Base-by-base conservation (phyloP, 305 asterid species). In the Petunia hybrid region DNA sequence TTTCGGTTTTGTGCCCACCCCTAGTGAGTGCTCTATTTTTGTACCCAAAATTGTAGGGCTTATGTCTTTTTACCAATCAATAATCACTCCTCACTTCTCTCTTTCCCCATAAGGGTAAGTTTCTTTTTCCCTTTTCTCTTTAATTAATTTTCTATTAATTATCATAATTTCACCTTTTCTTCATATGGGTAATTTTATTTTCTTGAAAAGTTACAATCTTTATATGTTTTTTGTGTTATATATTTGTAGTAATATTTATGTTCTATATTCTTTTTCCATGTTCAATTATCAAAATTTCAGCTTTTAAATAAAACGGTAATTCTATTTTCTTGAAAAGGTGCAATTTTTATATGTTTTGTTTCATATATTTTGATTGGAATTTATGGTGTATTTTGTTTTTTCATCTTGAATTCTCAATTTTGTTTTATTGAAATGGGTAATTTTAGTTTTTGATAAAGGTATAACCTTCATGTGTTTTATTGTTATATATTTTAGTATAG, bases 1-100 rank as follows among this genome's bases (percentile, higher is more conserved):
- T n/a, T n/a, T n/a, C n/a, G n/a, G n/a, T n/a, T n/a, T n/a, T n/a
- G n/a, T n/a, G n/a, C n/a, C n/a, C n/a, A n/a, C n/a, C n/a, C n/a
- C n/a, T n/a, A 22, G 31, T 22, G 31, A 22, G 31, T 22, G 31
- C 39, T 6, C 13, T 74, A 13, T 56, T 57, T 57, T 36, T 3
- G 48, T 6, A 53, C 79, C 64, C 79, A 74, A 13, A 36, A 53
- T 74, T 53, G 14, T 74, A 74, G 64, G 79, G 64, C 64, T 53
- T 38, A 4, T 73, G 48, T 53, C 36, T 13, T 3, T 22, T 53
- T 36, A 53, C 46, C 14, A 73, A 73, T 53, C 45, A 73, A 62
- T 35, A 12, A 36, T 73, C 64, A 53, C 64, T 13, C 36, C 7
- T 51, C 78, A 3, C 8, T 7, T 48, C 61, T 56, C 63, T 73